Evolutionary conservation across 495 filamentous ascomycete genomes (phyloP), one percentile per base, ranked within the genome.

Genomic region (Penicillium antarcticum): DNA sequence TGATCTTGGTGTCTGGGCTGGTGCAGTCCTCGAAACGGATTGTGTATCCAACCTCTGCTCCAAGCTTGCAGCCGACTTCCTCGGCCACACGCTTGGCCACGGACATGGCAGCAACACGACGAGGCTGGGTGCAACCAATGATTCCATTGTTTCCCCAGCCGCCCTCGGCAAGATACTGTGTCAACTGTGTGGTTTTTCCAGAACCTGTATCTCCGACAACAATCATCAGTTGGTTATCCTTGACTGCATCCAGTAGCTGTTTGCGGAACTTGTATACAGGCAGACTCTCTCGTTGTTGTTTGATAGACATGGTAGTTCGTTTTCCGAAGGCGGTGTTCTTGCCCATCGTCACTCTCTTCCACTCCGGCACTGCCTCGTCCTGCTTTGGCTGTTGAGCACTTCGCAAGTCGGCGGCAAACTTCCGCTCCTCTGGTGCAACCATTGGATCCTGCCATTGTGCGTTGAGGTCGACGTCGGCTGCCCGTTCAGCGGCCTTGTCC

Each of bases 1-100:
- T 97, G 74, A 99, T 97, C 65, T 85, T 86, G 11, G 94, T 98
- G 12, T 88, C 84, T 1, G 91, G 85, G 55, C 85, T 88, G 0
- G 94, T 96, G 61, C 84, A 87, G 61, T 99, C 95, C 62, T 99
- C 94, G 65, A 99, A 99, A 64, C 94, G 87, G 64, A 99, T 96
- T 0, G 91, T 96, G 60, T 97, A 99, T 37, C 94, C 94, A 53
- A 99, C 92, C 67, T 97, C 92, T 31, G 91, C 80, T 26, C 95
- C 95, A 0, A 99, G 77, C 46, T 83, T 76, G 62, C 91, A 96
- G 29, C 92, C 92, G 38, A 99, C 91, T 70, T 99, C 94, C 63
- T 99, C 94, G 0, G 92, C 83, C 14, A 99, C 94, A 79, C 94
- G 91, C 55, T 96, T 92, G 9, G 94, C 94, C 17, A 99, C 94